Base-by-base conservation (phyloP, 257 asterid species). In the Capsicum pubescens region DNA sequence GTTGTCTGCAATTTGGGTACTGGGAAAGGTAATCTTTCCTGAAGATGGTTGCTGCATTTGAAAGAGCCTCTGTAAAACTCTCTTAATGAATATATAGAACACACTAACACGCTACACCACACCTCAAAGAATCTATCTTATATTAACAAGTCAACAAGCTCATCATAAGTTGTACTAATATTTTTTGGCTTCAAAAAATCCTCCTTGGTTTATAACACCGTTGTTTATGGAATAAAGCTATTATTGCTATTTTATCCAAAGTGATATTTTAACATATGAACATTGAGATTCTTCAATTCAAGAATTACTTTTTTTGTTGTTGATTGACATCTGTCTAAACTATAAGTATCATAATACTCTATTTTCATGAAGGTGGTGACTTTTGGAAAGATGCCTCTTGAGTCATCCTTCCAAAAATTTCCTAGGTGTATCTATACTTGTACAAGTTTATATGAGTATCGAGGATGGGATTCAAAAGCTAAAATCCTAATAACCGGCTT, bases 341-440 rank as follows among this genome's bases (percentile, higher is more conserved):
- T 77, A 14, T 21, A 52, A 32, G 8, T 77, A 77, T 55, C 87
- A n/a, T 80, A 83, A 68, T 67, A 84, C 61, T 77, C 87, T 81
- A 61, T 83, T 63, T 77, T 77, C 82, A 10, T 70, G 59, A 87
- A 95, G 98, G 98, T 95, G 91, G 98, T 95, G 85, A 92, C 98
- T 12, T 95, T 98, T 86, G 98, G 98, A 85, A 93, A 93, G 59
- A 91, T 93, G 69, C 97, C 98, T 83, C 92, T 95, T 35, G 92
- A 90, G 71, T 95, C 98, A 84, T 95, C 98, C 60, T 95, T 95
- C 92, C 94, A 93, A 79, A 93, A 89, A 85, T 92, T 93, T 79
- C 97, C 96, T 19, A 88, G 97, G 89, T 95, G 98, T 83, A 95
- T 93, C 69, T 95, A 92, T 88, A 92, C 97, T 9, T 93, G 97